A percentile compares a stretch with the other conserved stretches of the same genome.
Evolutionary conservation across 163 green algal genomes (phyloP).

Genomic region (Volvox carteri): DNA sequence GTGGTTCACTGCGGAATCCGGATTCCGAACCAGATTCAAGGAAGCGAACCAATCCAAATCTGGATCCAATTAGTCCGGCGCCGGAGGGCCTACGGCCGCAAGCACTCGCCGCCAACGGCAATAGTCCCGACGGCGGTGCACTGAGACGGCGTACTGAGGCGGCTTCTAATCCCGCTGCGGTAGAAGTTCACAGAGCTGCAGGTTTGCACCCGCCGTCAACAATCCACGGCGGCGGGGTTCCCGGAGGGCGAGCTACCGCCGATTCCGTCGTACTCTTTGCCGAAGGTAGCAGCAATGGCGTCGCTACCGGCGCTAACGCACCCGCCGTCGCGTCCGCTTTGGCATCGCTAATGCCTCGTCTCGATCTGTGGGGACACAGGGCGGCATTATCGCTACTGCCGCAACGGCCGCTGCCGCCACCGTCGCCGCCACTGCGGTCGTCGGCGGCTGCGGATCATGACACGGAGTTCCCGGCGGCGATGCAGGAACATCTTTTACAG

Average conservation of each 20-base stretch:
- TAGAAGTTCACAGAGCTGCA: too few relatives aligned
- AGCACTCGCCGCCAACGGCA: too few relatives aligned
- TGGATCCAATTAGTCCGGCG: too few relatives aligned
- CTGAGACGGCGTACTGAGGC: too few relatives aligned
- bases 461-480: not conserved
- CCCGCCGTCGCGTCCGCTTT: not conserved
- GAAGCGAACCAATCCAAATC: too few relatives aligned
- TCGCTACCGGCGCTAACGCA: not conserved
- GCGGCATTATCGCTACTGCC: not conserved
- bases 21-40: too few relatives aligned
- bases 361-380: not conserved
- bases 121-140: too few relatives aligned
- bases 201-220: too few relatives aligned
- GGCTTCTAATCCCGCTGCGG: too few relatives aligned
- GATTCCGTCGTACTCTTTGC: not conserved
- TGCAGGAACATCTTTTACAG: not conserved
- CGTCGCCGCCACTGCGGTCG: not conserved
- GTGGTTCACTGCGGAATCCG: too few relatives aligned
- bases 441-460: too few relatives aligned
- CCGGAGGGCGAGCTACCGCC: not conserved
- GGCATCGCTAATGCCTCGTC: not conserved
- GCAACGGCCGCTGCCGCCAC: not conserved
- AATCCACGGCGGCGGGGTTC: not conserved
- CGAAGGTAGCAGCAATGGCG: not conserved
- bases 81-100: too few relatives aligned